Base-by-base conservation (phyloP, 1,284 basidiomycete genomes). In the Boletellus sp. region DNA sequence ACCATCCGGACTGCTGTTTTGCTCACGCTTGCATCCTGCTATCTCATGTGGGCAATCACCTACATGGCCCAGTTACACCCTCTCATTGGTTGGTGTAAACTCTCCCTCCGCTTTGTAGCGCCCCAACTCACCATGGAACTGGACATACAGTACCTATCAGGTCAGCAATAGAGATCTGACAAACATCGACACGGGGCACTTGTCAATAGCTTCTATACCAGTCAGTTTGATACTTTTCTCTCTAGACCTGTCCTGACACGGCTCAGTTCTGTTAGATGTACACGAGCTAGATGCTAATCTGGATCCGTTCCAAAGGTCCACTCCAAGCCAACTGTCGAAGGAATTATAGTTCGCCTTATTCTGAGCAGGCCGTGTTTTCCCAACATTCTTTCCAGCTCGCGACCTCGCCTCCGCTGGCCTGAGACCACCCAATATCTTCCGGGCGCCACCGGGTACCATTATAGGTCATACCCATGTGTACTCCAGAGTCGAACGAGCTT, bases 1-100 rank as follows among this genome's bases (percentile, higher is more conserved):
- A 80, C 93, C 41, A 78, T 93, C 59, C 86, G 93, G 62, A 89
- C 91, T 6, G 80, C 80, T 56, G 65, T 91, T 43, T 76, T 91
- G 71, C 81, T 97, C 53, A 80, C 89, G 2, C 69, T 96, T 18
- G 74, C 83, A 5, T 87, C 82, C 56, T 93, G 89, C 72, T 97
- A 93, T 74, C 79, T 97, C 60, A 89, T 97, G 86, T 97, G 93
- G 93, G 88, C 88, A 70, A 83, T 95, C 65, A 93, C 93, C 8
- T 97, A 95, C 69, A 78, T 96, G 64, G 91, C 91, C 1, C 93
- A 97, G 68, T 70, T 96, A 47, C 85, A 97, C 67, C 94, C 93
- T 43, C 77, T 97, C 51, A 85, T 95, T 65, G 73, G 94, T 95
- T 56, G 58, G 84, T 68, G 22, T 28, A 28, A n/a, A 19, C 0